Evolutionary conservation across 306 rosid species (phyloP).

Genomic region (Amphicarpaea edgeworthii): DNA sequence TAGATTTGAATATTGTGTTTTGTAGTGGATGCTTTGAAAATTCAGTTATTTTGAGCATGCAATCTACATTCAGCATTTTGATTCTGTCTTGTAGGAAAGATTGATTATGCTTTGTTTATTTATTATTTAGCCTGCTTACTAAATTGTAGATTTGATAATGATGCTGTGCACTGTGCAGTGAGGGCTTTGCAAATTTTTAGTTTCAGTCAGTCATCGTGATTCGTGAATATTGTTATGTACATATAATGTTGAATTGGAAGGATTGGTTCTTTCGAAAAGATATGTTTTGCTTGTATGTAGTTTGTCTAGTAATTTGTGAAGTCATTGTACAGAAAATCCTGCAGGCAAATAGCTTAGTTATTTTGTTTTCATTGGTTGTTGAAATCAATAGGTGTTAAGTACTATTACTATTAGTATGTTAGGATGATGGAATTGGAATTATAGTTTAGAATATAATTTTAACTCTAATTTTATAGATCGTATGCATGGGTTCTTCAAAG

Average conservation of each 20-base stretch:
- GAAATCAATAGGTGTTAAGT: conserved; percentile 19
- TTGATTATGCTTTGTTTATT: neutral
- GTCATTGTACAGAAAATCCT: neutral
- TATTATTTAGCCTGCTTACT: conserved; percentile 18
- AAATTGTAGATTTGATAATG: conserved; percentile 22
- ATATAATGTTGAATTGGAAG: neutral
- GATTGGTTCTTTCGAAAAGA: conserved; percentile 9
- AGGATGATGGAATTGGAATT: neutral
- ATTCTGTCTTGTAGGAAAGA: neutral
- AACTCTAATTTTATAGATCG: neutral
- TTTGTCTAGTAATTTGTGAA: neutral
- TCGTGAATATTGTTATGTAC: conserved; percentile 5
- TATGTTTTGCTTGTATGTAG: neutral
- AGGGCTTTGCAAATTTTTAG: conserved; percentile 28
- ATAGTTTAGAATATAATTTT: neutral
- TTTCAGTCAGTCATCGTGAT: neutral
- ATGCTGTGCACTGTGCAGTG: neutral
- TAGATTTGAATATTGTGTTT: conserved; percentile 31
- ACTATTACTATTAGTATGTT: neutral
- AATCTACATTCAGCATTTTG: neutral
- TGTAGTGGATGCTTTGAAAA: neutral
- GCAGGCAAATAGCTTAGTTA: neutral
- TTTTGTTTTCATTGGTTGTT: neutral
- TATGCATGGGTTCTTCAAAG: neutral
- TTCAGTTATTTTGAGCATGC: neutral